phyloP scores from a whole-genome alignment of 805 yeast genomes.

The Cephaloascus fragrans region DNA sequence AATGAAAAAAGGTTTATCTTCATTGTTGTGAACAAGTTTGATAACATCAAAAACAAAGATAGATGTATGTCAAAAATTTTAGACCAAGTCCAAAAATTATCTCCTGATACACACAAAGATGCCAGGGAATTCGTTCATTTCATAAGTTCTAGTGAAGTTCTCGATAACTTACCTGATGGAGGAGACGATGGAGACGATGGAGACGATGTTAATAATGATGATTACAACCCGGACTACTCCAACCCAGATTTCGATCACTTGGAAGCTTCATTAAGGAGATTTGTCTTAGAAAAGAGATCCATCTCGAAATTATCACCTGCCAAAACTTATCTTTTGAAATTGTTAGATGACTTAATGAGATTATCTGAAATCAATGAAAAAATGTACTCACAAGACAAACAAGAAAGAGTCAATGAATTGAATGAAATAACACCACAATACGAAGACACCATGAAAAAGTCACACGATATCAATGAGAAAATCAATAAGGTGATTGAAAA shows the following conservation, averaged over 20 bases:
- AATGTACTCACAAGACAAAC: conserved; percentile 40
- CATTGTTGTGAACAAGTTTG: conserved; percentile 90
- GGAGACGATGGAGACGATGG: conserved; percentile 24
- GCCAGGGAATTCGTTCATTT: conserved; percentile 91
- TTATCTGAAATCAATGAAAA: conserved; percentile 56
- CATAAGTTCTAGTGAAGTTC: conserved; percentile 54
- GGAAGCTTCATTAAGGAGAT: conserved; percentile 77
- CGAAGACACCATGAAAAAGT: conserved; percentile 40
- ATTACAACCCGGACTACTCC: conserved; percentile 12
- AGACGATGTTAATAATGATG: conserved; percentile 21
- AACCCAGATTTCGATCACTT: conserved; percentile 72
- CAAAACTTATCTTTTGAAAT: conserved; percentile 68
- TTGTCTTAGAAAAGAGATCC: conserved; percentile 82
- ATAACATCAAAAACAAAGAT: conserved; percentile 70
- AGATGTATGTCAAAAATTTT: conserved; percentile 70
- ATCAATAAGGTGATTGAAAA: conserved; percentile 58
- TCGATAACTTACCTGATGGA: conserved; percentile 23
- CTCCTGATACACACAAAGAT: conserved; percentile 88
- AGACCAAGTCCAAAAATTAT: conserved; percentile 74
- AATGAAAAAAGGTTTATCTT: conserved; percentile 86
- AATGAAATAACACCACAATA: conserved; percentile 54
- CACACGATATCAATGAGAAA: conserved; percentile 44
- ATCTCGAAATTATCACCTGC: conserved; percentile 88
- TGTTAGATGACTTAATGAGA: conserved; percentile 53
- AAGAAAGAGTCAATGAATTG: conserved; percentile 37